Conservation (phyloP, 768 basidiomycete genomes). For the Tricholoma flavovirens region DNA sequence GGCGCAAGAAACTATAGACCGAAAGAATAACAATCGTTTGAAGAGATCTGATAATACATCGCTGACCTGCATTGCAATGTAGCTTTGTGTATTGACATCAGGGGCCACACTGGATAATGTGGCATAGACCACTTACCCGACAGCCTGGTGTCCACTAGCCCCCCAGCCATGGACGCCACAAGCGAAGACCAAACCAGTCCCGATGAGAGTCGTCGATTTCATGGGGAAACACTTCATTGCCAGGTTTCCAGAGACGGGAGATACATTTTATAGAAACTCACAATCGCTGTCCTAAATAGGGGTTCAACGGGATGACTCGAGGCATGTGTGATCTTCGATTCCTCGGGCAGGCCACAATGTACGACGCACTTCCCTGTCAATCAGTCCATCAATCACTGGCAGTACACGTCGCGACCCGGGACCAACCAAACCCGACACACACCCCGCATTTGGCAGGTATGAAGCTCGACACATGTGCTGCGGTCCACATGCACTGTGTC, state of each 20-base stretch:
- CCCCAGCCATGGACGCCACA: constrained; percentile 34
- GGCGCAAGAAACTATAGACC: constrained; percentile 39
- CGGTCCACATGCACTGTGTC: too few species aligned
- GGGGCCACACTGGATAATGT: not conserved
- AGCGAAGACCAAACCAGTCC: constrained; percentile 5
- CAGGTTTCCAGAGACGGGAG: not conserved
- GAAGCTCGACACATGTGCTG: too few species aligned
- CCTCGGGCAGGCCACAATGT: not conserved
- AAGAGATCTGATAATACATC: not conserved
- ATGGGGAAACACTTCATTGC: not conserved
- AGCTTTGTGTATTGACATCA: constrained; percentile 18
- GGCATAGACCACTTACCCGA: constrained; percentile 26
- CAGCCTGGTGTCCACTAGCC: constrained; percentile 36
- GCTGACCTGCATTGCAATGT: constrained; percentile 36
- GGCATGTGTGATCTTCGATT: not conserved
- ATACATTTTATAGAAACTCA: not conserved
- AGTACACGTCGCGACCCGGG: too few species aligned
- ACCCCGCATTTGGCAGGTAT: too few species aligned
- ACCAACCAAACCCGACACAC: too few species aligned
- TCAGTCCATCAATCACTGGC: too few species aligned
- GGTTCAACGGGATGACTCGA: not conserved
- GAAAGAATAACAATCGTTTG: constrained; percentile 4
- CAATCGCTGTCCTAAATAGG: not conserved
- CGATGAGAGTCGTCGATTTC: constrained; percentile 5
- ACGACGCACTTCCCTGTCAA: not conserved